These are phyloP conservation scores for Rhizopogon sp. DNA, from an alignment of 768 basidiomycete genomes.

Conservation along the genomic window DNA sequence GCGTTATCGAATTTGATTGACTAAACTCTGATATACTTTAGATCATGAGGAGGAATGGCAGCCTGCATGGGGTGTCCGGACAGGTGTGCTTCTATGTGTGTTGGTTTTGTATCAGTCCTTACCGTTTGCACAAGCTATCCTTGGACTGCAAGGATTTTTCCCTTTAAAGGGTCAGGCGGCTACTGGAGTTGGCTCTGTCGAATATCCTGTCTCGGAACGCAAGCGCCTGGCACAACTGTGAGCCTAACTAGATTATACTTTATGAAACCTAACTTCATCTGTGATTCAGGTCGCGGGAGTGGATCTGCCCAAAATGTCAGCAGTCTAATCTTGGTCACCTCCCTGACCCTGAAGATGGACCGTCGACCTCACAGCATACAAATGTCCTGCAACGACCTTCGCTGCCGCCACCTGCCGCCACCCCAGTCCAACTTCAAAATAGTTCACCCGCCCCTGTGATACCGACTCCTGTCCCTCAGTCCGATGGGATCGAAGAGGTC, in stretches of 20 bases:
- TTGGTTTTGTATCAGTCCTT: constrained; percentile 8
- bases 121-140: constrained; percentile 53
- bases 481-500: constrained; percentile 8
- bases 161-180: constrained; percentile 85
- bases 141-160: constrained; percentile 87
- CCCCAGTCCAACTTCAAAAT: constrained; percentile 10
- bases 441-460: constrained; percentile 9
- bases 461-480: constrained; percentile 8
- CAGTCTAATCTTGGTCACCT: constrained; percentile 63
- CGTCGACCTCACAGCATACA: constrained; percentile 10
- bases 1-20: constrained; percentile 13
- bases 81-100: constrained; percentile 46
- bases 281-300: constrained; percentile 65
- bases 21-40: constrained; percentile 31
- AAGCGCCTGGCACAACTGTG: constrained; percentile 75
- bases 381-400: background rate
- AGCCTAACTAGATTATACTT: constrained; percentile 25
- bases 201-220: constrained; percentile 69
- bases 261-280: constrained; percentile 6
- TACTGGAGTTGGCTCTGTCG: constrained; percentile 82
- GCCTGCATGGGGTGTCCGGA: constrained; percentile 97
- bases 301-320: constrained; percentile 74
- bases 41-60: constrained; percentile 98
- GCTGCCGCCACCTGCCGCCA: constrained; percentile 7
- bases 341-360: constrained; percentile 49